phyloP scores from a whole-genome alignment of 371 early-diverging fungal genomes.

The Vairimorpha necatrix region DNA sequence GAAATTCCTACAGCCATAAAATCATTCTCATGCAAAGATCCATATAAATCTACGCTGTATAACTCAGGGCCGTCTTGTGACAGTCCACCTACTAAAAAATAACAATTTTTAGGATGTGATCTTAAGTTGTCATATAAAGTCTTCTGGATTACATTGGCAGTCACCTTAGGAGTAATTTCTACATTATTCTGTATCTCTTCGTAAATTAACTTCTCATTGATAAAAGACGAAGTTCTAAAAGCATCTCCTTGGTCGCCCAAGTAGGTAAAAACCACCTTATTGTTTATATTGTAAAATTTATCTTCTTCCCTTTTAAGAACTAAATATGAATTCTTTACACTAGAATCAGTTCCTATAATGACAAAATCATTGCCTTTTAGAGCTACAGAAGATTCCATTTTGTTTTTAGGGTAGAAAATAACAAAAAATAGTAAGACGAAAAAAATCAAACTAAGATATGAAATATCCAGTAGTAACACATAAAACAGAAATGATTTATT shows the following conservation, averaged over 20 bases:
- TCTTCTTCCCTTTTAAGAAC: slow-evolving; percentile 45
- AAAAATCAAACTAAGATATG: too few species aligned
- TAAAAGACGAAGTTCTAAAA: slow-evolving; percentile 31
- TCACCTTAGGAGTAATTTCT: slow-evolving; percentile 31
- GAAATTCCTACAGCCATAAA: slow-evolving; percentile 52
- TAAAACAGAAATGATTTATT: too few species aligned
- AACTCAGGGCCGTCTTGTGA: slow-evolving; percentile 18
- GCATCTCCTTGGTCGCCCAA: slow-evolving; percentile 58
- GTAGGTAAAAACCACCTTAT: slow-evolving; percentile 40
- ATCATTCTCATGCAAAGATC: slow-evolving; percentile 41
- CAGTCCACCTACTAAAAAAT: slow-evolving; percentile 44
- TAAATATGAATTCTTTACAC: slow-evolving; percentile 22
- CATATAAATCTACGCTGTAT: slow-evolving; percentile 54
- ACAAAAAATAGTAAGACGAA: too few species aligned
- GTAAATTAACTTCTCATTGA: slow-evolving; percentile 42
- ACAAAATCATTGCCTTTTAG: slow-evolving; percentile 43
- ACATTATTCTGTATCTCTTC: slow-evolving; percentile 43
- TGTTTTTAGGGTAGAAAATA: not conserved
- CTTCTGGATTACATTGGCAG: slow-evolving; percentile 49
- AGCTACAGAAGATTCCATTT: slow-evolving; percentile 42
- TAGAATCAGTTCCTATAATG: slow-evolving; percentile 29
- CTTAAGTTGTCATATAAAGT: slow-evolving; percentile 38
- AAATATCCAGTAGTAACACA: too few species aligned
- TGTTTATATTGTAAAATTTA: slow-evolving; percentile 39
- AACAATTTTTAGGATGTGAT: slow-evolving; percentile 28